A percentile compares a stretch with the other conserved stretches of the same genome.
These are phyloP conservation scores for Phytomonas sp. DNA, from an alignment of 208 protist genomes.

Conservation along the genomic window DNA sequence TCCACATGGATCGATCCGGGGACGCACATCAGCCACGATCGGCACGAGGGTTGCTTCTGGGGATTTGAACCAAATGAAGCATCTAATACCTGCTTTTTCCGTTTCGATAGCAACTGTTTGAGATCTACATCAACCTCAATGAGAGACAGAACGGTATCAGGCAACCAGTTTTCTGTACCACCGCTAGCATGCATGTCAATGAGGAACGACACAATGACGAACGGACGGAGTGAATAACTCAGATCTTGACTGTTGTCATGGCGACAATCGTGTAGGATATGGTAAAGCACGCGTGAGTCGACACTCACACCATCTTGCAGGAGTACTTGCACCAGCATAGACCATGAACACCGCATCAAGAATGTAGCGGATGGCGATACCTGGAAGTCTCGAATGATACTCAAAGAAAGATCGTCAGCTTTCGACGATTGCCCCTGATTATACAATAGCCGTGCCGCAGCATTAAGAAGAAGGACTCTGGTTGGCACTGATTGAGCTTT, in stretches of 20 bases:
- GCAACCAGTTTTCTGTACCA: no score
- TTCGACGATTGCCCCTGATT: constrained; percentile 13
- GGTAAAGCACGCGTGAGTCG: constrained; percentile 8
- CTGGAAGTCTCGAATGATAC: not conserved
- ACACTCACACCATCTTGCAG: not conserved
- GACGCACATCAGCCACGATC: constrained; percentile 4
- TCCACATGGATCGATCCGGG: not conserved
- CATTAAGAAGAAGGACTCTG: no score
- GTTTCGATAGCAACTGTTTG: not conserved
- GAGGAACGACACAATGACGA: constrained; percentile 3
- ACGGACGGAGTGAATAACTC: not conserved
- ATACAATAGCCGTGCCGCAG: no score
- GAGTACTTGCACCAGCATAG: not conserved
- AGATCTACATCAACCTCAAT: no score
- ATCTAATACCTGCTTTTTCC: not conserved
- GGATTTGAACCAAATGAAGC: not conserved
- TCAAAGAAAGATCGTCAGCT: not conserved
- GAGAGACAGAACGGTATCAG: no score
- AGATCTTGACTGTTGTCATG: not conserved
- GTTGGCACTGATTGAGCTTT: no score
- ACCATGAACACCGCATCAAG: not conserved
- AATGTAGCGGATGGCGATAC: constrained; percentile 21
- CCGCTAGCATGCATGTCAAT: no score
- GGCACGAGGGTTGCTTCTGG: not conserved
- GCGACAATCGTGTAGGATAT: constrained; percentile 6